Base-by-base conservation (phyloP, 768 basidiomycete species). In the Tricholoma sp. region DNA sequence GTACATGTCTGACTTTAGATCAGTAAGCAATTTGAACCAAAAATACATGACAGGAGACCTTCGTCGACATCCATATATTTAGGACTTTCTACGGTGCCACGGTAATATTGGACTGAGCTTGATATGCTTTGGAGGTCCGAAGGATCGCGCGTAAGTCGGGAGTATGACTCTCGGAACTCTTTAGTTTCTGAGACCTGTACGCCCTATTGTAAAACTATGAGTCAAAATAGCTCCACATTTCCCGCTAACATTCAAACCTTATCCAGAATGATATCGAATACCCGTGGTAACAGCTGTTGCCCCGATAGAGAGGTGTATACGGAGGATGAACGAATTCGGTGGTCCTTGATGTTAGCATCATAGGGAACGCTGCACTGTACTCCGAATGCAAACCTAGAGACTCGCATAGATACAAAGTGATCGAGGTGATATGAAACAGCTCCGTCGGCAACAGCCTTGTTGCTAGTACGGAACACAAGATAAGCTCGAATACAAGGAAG, bases 381-480 rank as follows among this genome's bases (percentile, higher is more conserved):
- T 6, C 69, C 69, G 44, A 68, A 70, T 13, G 63, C 62, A 41
- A 59, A 65, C 29, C 58, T 61, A 12, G 70, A 62, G 17, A 70
- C 65, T 20, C 70, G 65, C 17, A 61, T 58, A 12, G 57, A 52
- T 18, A 70, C 65, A 20, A 57, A 65, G 42, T 66, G 69, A 45
- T 68, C 62, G 33, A 70, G 59, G 37, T 68, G 67, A 53, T 64
- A 69, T 0, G 67, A 68, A 12, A 68, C 58, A 2, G 68, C 66
- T 17, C 70, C 70, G 53, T 70, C 70, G 1, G 69, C 67, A 0
- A 72, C 68, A 5, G 70, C 70, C 52, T 72, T 70, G 45, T 69
- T 68, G 50, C 69, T 70, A 12, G 24, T 10, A 4, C 4, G 32
- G 18, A 9, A 39, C 42, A 20, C 12, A 31, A 13, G 3, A 24